Base-by-base conservation (phyloP, 2,329 filamentous ascomycete species). In the Ophiostoma angusticollis region DNA sequence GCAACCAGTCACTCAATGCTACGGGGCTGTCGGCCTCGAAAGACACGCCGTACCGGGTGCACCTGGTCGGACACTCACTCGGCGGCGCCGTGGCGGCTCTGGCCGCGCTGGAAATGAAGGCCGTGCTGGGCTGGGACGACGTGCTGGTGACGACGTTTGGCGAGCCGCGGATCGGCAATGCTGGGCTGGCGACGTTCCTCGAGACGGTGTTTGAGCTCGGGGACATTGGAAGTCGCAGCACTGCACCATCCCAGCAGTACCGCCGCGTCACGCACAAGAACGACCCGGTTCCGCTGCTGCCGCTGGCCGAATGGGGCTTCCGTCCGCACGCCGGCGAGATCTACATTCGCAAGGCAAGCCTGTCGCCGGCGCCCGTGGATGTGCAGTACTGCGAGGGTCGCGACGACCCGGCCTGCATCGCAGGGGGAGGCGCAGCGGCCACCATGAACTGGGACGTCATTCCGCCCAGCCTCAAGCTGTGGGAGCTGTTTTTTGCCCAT, bases 401-500 rank as follows among this genome's bases (percentile, higher is more conserved):
- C 47, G 65, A 72, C 34, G 91, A 96, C 52, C 59, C 63, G 2
- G 54, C 59, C 1, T 96, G 89, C 56, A 85, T 84, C 50, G 71
- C 77, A 2, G 74, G 77, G 1, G 70, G 65, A 13, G 67, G 67
- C 39, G 58, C 31, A 22, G 19, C 18, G 29, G 47, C 13, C 51
- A 51, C 14, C 46, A 49, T 37, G 39, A 41, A 2, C 37, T 11
- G 44, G 1, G 76, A 78, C 12, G 78, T 59, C 67, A 72, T 63
- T 58, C 78, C 51, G 54, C 70, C 48, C 52, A 58, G 72, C 58
- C 57, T 87, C 50, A 83, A 80, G 57, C 70, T 93, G n/a, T 94
- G 89, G 85, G 77, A 94, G 59, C 63, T 95, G 7, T 80, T 96
- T 54, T 93, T 93, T 58, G 83, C 87, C 1, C 91, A 98, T 61